These are phyloP conservation scores for Leccinum incarnatum DNA, from an alignment of 768 basidiomycete species.

Conservation along the genomic window DNA sequence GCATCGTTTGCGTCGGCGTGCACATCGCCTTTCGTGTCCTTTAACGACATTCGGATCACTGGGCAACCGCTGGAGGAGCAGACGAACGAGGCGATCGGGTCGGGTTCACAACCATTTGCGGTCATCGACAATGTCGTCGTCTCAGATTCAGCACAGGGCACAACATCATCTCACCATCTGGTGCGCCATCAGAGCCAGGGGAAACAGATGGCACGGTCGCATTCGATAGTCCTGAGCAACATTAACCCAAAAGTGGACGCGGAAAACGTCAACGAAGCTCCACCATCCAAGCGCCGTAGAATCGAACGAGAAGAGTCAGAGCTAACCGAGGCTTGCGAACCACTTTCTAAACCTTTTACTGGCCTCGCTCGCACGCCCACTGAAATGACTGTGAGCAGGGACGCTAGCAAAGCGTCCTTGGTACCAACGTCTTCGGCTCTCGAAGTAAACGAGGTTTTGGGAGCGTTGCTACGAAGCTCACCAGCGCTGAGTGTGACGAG, in stretches of 20 bases:
- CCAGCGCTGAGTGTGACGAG: neutral
- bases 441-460: neutral
- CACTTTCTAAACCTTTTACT: neutral
- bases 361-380: neutral
- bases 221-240: neutral
- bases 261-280: conserved; percentile 5
- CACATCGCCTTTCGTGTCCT: conserved; percentile 18
- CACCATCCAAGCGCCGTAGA: conserved; percentile 15
- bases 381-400: neutral
- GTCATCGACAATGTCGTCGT: conserved; percentile 16
- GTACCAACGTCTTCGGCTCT: neutral
- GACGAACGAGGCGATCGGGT: neutral
- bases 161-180: neutral
- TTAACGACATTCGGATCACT: neutral
- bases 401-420: neutral
- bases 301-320: conserved; percentile 7
- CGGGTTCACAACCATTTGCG: conserved; percentile 12
- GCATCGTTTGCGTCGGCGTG: conserved; percentile 4
- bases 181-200: neutral
- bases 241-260: neutral
- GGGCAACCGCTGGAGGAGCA: neutral
- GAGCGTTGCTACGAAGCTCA: neutral
- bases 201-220: neutral
- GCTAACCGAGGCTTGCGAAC: neutral
- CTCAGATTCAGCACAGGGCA: neutral